A percentile compares a stretch with the other conserved stretches of the same genome.
Evolutionary conservation across 257 asterid genomes (phyloP).

Genomic region (Scutellaria minor): DNA sequence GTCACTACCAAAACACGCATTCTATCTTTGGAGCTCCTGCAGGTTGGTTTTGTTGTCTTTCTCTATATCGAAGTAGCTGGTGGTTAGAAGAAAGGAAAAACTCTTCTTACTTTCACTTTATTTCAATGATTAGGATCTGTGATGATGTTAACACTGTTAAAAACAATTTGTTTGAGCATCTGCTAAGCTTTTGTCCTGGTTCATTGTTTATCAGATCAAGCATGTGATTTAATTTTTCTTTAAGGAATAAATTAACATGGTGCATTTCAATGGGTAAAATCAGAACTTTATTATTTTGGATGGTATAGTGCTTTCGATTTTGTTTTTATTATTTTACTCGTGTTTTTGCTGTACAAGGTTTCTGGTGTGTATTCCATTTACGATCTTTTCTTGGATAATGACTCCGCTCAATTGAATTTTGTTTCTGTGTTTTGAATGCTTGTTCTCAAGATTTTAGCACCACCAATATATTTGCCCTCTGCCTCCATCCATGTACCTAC

Average conservation of each 20-base stretch:
- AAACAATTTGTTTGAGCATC: conserved; percentile 23
- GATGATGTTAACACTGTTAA: conserved; percentile 10
- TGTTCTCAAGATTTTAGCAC: conserved; percentile 8
- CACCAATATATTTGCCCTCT: conserved; percentile 9
- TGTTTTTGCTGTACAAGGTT: conserved; percentile 20
- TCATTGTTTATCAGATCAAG: conserved; percentile 12
- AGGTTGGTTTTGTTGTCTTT: conserved; percentile 56
- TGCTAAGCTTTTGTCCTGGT: conserved; percentile 19
- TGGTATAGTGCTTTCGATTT: not conserved
- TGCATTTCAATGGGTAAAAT: not conserved
- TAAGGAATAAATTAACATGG: not conserved
- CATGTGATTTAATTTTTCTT: conserved; percentile 12
- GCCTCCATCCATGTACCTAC: conserved; percentile 9
- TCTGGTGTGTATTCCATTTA: conserved; percentile 14
- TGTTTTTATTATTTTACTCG: not conserved
- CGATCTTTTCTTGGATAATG: not conserved
- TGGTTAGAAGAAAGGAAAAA: conserved; percentile 29
- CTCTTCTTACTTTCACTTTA: conserved; percentile 20
- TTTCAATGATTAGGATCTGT: conserved; percentile 26
- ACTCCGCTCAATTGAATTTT: conserved; percentile 14
- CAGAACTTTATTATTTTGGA: no score
- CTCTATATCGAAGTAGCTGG: conserved; percentile 25
- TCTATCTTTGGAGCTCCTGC: conserved; percentile 96
- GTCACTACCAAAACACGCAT: conserved; percentile 86
- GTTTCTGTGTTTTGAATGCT: not conserved